Evolutionary conservation across 257 asterid species (phyloP), one percentile per base, ranked within the genome.

Genomic region (Euphrasia confusa): DNA sequence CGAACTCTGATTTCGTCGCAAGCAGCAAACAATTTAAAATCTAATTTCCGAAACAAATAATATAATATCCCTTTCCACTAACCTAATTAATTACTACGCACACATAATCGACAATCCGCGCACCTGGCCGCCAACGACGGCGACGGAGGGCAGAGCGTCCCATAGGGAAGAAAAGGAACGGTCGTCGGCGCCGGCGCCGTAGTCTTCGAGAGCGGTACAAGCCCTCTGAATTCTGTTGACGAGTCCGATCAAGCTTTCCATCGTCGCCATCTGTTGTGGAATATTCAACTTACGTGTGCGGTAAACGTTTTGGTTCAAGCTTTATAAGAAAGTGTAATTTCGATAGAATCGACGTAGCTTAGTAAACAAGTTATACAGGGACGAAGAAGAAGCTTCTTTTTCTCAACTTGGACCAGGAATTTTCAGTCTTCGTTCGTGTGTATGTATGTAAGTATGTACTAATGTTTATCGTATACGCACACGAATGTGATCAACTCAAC

Each of bases 81-180:
- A 21, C 24, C 24, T 21, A 21, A 21, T 21, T 21, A 21, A 21
- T 21, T 21, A 21, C 24, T 21, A 21, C 24, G 24, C 24, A 21
- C 24, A 21, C 24, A 21, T 21, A 21, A 21, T 21, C 24, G 24
- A 53, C 37, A 27, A 10, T 52, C 7, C 54, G 60, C 55, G 8
- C 26, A 87, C 96, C 96, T 88, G 95, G 54, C 96, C 96, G 28
- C 98, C 98, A 54, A 91, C 96, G 30, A 88, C 98, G 56, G 98
- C 95, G 65, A 91, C 96, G 35, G 98, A 81, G 47, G 98, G 98
- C 14, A 91, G 80, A 52, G 95, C 94, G 52, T 90, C 95, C 95
- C 96, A 91, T 0, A 91, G 94, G 63, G 98, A 91, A 27, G 95
- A 85, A 67, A 88, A 86, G 2, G 91, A 75, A 59, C 78, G 75